These are phyloP conservation scores for Cyclotella cryptica DNA, from an alignment of 108 stramenopile species.

Conservation along the genomic window DNA sequence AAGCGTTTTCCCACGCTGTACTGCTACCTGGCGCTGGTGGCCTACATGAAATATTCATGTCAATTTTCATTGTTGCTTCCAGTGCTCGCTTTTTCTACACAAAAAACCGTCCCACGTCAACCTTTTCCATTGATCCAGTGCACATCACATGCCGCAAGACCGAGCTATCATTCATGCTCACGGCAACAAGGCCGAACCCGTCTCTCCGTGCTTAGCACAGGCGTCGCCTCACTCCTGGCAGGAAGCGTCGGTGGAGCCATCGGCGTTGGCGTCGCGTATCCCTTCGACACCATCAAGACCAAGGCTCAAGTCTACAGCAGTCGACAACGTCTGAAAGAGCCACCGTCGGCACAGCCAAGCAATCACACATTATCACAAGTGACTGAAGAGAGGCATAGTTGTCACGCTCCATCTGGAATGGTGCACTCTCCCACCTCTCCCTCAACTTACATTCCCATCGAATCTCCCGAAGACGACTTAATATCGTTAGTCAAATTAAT, in stretches of 20 bases:
- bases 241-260: conserved; percentile 58
- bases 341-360: conserved; percentile 1
- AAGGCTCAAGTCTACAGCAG: conserved; percentile 46
- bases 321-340: conserved; percentile 1
- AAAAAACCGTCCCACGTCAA: too few relatives aligned
- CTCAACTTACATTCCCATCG: conserved; percentile 9
- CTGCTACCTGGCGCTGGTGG: too few relatives aligned
- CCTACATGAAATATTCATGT: too few relatives aligned
- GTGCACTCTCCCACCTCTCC: background rate
- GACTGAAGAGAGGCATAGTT: too few relatives aligned
- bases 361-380: background rate
- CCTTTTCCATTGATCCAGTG: too few relatives aligned
- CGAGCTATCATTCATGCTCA: too few relatives aligned
- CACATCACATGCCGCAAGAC: too few relatives aligned
- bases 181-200: too few relatives aligned
- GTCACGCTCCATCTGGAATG: conserved; percentile 9
- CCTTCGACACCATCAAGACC: conserved; percentile 61
- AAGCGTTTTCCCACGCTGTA: too few relatives aligned
- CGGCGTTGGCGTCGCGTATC: conserved; percentile 56
- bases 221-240: conserved; percentile 42
- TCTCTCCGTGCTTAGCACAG: conserved; percentile 31
- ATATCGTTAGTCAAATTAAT: conserved; percentile 36
- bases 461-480: conserved; percentile 36
- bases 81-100: too few relatives aligned
- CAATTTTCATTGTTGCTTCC: too few relatives aligned